Evolutionary conservation across 1,284 basidiomycete species (phyloP), one percentile per base, ranked within the genome.

Genomic region (Entoloma clypeatum): DNA sequence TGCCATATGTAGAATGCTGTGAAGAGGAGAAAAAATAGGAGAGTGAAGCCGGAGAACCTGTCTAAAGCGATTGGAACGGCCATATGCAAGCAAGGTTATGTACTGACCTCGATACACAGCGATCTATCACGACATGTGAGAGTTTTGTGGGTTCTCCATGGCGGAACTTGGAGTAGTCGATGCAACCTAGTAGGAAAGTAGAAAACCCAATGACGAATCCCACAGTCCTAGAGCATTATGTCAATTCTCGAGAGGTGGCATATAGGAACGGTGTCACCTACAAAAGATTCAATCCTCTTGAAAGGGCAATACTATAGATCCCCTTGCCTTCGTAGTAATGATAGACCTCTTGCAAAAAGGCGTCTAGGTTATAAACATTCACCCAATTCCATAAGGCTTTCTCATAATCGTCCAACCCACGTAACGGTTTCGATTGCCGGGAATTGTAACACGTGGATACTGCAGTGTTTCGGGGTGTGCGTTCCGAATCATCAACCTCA

Each of bases 331-430:
- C 85, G 60, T 99, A 99, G 62, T 98, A 99, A 37, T 77, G 74
- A 62, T 99, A 99, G 28, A 91, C 91, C 54, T 97, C 92, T 67
- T 95, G 91, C 22, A 99, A 65, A 63, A 96, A 99, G 5, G 81
- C 82, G 57, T 99, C 95, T 27, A 99, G 74, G 60, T 99, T 95
- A 57, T 92, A 91, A 6, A 98, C 91, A 59, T 99, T 99, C 47
- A 96, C 92, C 96, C 96, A 99, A 49, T 90, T 87, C 96, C 96
- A 99, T 30, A 98, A 61, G 0, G 95, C 95, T 51, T 81, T 81
- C 62, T 97, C 92, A 59, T 91, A 85, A 10, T 81, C 81, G 55
- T 91, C 86, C 43, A 94, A 60, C 3, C 89, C 87, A 34, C 77
- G 72, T 73, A 82, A 76, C 41, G 67, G 70, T 49, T 69, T 76